A percentile compares a stretch with the other conserved stretches of the same genome.
Evolutionary conservation across 495 filamentous ascomycete species (phyloP).

Genomic region (Xylaria bambusicola): DNA sequence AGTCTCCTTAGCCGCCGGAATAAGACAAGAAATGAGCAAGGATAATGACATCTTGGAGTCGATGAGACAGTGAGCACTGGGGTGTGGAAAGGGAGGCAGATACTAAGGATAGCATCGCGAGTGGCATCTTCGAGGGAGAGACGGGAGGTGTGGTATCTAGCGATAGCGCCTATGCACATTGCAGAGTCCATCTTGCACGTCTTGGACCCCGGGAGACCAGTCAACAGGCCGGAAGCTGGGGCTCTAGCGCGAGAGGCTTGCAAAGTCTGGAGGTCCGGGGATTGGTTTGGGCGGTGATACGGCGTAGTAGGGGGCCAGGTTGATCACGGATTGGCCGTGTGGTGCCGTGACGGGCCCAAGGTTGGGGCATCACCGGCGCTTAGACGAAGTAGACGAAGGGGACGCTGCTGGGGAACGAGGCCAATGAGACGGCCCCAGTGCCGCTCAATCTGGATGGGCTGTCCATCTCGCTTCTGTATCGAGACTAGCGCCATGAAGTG

Average conservation of each 20-base stretch:
- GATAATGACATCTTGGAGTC: background rate
- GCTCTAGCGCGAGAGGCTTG: conserved; percentile 6
- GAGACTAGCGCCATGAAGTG: background rate
- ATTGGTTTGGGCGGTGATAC: too few relatives aligned
- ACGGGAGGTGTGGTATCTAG: conserved; percentile 3
- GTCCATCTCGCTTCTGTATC: background rate
- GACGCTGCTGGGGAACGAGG: background rate
- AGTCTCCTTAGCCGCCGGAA: conserved; percentile 1
- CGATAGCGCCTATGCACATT: conserved; percentile 7
- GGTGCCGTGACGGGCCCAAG: conserved; percentile 1
- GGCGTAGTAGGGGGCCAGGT: background rate
- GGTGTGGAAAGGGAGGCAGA: background rate
- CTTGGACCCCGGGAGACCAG: conserved; percentile 2
- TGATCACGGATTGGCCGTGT: conserved; percentile 7
- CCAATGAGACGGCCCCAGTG: conserved; percentile 9
- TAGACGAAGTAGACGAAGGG: background rate
- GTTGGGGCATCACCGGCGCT: conserved; percentile 15
- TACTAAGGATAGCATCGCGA: conserved; percentile 4
- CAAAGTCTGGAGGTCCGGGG: background rate
- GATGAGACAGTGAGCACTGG: background rate
- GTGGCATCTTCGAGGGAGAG: background rate
- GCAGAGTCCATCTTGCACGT: conserved; percentile 12
- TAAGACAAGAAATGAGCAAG: background rate
- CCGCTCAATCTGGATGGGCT: background rate
- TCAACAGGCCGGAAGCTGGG: conserved; percentile 8